phyloP scores from a whole-genome alignment of 345 rosid genomes.

The Luvunga scandens region DNA sequence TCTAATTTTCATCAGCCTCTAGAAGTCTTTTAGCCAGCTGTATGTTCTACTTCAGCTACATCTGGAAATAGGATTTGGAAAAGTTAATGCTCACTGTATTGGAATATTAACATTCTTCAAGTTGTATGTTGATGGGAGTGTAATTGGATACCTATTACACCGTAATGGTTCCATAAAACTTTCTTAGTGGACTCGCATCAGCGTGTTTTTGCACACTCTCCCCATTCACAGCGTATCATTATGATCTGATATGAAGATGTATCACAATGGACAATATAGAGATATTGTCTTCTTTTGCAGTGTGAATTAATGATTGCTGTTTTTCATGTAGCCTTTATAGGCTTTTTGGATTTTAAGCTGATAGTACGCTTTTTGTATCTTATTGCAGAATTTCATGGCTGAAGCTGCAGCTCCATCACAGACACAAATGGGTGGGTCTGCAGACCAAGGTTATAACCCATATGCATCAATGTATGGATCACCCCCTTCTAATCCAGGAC shows the following conservation, averaged over 20 bases:
- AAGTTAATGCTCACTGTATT: neutral
- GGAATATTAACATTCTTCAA: neutral
- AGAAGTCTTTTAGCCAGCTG: neutral
- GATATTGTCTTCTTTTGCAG: neutral
- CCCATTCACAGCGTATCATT: neutral
- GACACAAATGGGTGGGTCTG: slow-evolving; percentile 44
- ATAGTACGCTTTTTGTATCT: neutral
- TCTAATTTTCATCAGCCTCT: neutral
- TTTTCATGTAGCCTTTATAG: neutral
- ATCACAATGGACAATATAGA: no score
- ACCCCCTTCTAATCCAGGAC: slow-evolving; percentile 72
- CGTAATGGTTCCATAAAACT: neutral
- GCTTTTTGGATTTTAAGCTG: slow-evolving; percentile 1
- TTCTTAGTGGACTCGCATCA: neutral
- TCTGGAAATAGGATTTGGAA: neutral
- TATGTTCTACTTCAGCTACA: neutral
- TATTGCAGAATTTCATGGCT: slow-evolving; percentile 91
- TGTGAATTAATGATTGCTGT: neutral
- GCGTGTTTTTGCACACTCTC: neutral
- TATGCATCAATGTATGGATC: slow-evolving; percentile 76
- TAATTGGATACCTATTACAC: neutral
- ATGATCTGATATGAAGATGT: neutral
- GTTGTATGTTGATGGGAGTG: neutral
- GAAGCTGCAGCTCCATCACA: slow-evolving; percentile 74
- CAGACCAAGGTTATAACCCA: slow-evolving; percentile 88